These are phyloP conservation scores for Tolypocladium amazonense DNA, from an alignment of 2,329 filamentous ascomycete species.

Conservation along the genomic window DNA sequence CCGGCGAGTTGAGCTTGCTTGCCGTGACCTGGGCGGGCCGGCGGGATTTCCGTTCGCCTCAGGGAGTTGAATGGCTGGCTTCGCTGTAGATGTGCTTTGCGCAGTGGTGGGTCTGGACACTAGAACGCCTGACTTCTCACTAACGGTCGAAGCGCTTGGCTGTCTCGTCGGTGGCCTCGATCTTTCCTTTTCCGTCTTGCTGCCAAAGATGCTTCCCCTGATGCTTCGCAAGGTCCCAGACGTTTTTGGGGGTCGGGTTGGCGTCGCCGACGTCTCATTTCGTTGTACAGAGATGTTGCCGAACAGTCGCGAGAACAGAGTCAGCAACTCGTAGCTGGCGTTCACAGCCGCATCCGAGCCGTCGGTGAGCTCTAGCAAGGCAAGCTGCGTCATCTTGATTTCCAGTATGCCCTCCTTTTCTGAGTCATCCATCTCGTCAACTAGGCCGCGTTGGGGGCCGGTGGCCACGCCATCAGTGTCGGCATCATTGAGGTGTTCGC, in stretches of 20 bases:
- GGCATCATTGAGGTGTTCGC: slow-evolving; percentile 55
- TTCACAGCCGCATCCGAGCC: slow-evolving; percentile 81
- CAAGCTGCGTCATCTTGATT: slow-evolving; percentile 89
- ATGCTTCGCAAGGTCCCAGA: slow-evolving; percentile 61
- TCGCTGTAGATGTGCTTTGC: slow-evolving; percentile 32
- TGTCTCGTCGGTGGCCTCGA: slow-evolving; percentile 31
- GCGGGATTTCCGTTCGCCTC: slow-evolving; percentile 42
- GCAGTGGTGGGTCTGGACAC: slow-evolving; percentile 25
- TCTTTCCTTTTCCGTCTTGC: slow-evolving; percentile 36
- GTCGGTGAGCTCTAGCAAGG: slow-evolving; percentile 72
- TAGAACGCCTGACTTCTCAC: slow-evolving; percentile 23
- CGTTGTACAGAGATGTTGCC: slow-evolving; percentile 42
- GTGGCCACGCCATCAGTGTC: slow-evolving; percentile 18
- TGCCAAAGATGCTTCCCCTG: slow-evolving; percentile 69
- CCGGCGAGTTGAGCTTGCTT: slow-evolving; percentile 20
- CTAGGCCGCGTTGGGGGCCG: slow-evolving; percentile 34
- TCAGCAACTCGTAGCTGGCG: slow-evolving; percentile 73
- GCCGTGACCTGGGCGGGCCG: slow-evolving; percentile 18
- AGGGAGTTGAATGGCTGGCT: slow-evolving; percentile 70
- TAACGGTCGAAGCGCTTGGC: slow-evolving; percentile 21
- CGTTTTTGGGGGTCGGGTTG: slow-evolving; percentile 54
- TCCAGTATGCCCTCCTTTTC: slow-evolving; percentile 87
- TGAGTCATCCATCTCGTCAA: slow-evolving; percentile 71
- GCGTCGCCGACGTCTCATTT: slow-evolving; percentile 24
- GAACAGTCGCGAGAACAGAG: slow-evolving; percentile 73